A percentile compares a stretch with the other conserved stretches of the same genome.
Conservation (phyloP, 2,329 filamentous ascomycete genomes). For the Colletotrichum sp. region DNA sequence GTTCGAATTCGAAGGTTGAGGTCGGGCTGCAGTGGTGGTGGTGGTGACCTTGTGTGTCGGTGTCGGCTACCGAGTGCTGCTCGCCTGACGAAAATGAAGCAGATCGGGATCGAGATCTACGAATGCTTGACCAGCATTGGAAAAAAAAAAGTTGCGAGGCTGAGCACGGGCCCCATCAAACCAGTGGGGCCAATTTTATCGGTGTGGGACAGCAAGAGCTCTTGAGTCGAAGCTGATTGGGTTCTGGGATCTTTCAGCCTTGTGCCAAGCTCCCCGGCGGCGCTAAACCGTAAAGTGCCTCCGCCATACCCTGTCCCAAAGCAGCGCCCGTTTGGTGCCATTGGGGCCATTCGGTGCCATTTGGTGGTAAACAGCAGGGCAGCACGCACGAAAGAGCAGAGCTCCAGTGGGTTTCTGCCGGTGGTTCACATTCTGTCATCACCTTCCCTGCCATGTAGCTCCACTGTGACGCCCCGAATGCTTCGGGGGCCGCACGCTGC, state of each 20-base stretch:
- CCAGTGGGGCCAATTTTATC: neutral
- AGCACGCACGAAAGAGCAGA: neutral
- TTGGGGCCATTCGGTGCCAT: neutral
- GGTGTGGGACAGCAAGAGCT: neutral
- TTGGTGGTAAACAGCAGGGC: neutral
- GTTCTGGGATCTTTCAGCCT: neutral
- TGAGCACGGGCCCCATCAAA: slow-evolving; percentile 7
- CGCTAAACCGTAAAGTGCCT: neutral
- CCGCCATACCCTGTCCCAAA: neutral
- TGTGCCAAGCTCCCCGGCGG: neutral
- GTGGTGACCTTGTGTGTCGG: neutral
- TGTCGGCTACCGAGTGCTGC: neutral
- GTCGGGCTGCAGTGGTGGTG: neutral
- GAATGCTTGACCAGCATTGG: neutral
- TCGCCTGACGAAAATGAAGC: neutral
- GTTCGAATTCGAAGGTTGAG: fast-evolving
- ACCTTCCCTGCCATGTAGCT: slow-evolving; percentile 4
- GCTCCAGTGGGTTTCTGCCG: neutral
- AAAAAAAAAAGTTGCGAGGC: slow-evolving; percentile 26
- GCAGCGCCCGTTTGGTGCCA: neutral
- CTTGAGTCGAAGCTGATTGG: neutral
- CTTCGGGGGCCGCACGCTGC: neutral
- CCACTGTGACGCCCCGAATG: neutral
- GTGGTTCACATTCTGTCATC: slow-evolving; percentile 7
- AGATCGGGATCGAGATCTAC: neutral